A percentile compares a stretch with the other conserved stretches of the same genome.
These are phyloP conservation scores for Helotiales sp. DNA, from an alignment of 2,329 filamentous ascomycete species.

Conservation along the genomic window DNA sequence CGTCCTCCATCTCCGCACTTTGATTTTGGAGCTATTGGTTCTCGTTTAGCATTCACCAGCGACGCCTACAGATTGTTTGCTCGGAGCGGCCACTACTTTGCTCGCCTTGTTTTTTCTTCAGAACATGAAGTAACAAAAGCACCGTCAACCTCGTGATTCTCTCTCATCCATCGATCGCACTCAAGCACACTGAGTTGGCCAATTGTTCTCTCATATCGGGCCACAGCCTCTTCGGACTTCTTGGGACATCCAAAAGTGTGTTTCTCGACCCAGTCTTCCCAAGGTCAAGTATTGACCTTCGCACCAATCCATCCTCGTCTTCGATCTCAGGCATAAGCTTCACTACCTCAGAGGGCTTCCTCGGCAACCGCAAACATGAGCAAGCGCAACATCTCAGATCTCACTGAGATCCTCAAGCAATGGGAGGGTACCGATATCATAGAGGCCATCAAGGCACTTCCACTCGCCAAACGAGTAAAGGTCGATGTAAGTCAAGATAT, in stretches of 20 bases:
- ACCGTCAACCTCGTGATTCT: background rate
- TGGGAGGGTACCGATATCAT: background rate
- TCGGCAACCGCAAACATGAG: background rate
- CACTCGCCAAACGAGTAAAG: background rate
- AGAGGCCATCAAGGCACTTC: background rate
- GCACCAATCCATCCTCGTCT: background rate
- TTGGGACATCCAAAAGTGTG: background rate
- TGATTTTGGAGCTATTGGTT: background rate
- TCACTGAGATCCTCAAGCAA: background rate
- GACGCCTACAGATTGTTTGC: background rate
- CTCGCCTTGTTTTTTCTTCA: background rate
- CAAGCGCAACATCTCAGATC: background rate
- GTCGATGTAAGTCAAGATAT: background rate
- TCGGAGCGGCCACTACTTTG: background rate
- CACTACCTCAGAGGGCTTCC: background rate
- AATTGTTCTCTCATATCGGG: background rate
- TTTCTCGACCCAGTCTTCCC: background rate
- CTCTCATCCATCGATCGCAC: too few species aligned
- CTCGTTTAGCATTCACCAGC: background rate
- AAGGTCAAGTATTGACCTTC: background rate
- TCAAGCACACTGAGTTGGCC: background rate
- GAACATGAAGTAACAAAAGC: background rate
- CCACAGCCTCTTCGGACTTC: background rate
- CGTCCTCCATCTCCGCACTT: background rate
- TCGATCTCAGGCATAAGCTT: background rate